Evolutionary conservation across 2,329 filamentous ascomycete genomes (phyloP).

Genomic region (Thielaviopsis populi): DNA sequence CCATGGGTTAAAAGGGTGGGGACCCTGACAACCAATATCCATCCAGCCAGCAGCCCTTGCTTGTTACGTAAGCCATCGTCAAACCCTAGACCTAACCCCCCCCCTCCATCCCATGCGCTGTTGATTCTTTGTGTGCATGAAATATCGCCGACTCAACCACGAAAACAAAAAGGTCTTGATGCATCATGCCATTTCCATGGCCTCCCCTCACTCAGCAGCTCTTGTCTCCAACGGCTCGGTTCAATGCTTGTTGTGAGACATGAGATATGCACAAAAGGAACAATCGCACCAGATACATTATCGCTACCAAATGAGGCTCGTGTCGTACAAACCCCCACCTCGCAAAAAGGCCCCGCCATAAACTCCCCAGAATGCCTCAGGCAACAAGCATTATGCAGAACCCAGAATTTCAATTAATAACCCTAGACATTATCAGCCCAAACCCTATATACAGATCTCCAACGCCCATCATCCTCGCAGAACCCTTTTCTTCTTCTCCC

Average conservation of each 20-base stretch:
- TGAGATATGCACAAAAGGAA: neutral
- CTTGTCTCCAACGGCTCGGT: too few relatives aligned
- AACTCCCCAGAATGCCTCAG: neutral
- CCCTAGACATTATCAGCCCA: neutral
- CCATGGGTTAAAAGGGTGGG: constrained; percentile 1
- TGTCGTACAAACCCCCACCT: neutral
- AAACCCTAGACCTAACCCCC: too few relatives aligned
- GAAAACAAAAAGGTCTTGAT: too few relatives aligned
- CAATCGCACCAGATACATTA: neutral
- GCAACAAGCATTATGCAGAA: neutral
- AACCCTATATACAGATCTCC: neutral
- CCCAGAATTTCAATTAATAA: neutral
- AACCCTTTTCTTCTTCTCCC: neutral
- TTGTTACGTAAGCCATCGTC: too few relatives aligned
- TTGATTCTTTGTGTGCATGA: too few relatives aligned
- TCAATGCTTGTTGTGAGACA: too few relatives aligned
- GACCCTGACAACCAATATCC: neutral
- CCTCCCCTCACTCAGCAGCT: neutral
- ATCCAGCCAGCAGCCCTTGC: too few relatives aligned
- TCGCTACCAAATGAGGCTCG: neutral
- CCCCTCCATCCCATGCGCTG: too few relatives aligned
- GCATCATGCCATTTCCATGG: neutral
- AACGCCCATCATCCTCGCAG: neutral
- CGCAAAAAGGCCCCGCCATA: neutral
- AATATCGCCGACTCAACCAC: too few relatives aligned